Evolutionary conservation across 805 yeast genomes (phyloP).

Genomic region (Lachancea mirantina): DNA sequence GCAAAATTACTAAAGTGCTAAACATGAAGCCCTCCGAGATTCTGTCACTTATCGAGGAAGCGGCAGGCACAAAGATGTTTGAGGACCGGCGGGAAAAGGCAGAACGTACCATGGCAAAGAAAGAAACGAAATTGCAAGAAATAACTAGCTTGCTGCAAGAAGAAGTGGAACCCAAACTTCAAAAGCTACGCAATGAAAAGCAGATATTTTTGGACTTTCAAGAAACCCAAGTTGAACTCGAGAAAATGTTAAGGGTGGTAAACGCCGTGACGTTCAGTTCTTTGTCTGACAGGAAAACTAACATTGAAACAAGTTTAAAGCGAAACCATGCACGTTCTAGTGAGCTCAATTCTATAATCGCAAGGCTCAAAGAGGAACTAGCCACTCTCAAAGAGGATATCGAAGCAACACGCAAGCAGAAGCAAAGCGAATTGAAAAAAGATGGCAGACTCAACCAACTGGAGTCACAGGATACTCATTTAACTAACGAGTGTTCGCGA

Average conservation of each 20-base stretch:
- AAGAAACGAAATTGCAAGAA: conserved; percentile 76
- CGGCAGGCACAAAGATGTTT: conserved; percentile 94
- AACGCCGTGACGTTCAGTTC: conserved; percentile 65
- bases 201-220: conserved; percentile 79
- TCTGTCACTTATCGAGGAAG: conserved; percentile 88
- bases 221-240: conserved; percentile 73
- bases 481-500: conserved; percentile 61
- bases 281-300: conserved; percentile 35
- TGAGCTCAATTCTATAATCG: conserved; percentile 38
- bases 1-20: conserved; percentile 92
- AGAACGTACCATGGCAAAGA: conserved; percentile 82
- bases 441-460: conserved; percentile 55
- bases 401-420: conserved; percentile 41
- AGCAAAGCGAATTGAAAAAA: conserved; percentile 51
- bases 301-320: conserved; percentile 38
- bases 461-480: conserved; percentile 48
- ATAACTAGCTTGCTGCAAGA: conserved; percentile 66
- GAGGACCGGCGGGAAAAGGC: conserved; percentile 92
- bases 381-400: conserved; percentile 54
- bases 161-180: conserved; percentile 90
- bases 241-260: conserved; percentile 63
- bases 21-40: conserved; percentile 94
- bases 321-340: conserved; percentile 37
- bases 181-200: conserved; percentile 72
- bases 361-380: conserved; percentile 49